Conservation (phyloP, 352 stramenopile species). For the Salisapilia sapeloensis region DNA sequence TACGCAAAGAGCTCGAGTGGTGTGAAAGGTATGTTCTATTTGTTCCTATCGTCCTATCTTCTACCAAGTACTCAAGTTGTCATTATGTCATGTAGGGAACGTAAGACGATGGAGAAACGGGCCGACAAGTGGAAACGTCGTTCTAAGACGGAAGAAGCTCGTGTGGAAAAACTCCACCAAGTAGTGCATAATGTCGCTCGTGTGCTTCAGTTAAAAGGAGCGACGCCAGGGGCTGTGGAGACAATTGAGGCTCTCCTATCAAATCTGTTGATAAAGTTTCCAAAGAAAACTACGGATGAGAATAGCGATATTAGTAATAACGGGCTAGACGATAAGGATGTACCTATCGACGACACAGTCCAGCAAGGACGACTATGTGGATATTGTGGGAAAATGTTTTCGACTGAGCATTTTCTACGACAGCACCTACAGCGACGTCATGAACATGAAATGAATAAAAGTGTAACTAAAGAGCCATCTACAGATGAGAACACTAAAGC, state of each 20-base stretch:
- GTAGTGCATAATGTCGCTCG: constrained; percentile 60
- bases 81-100: constrained; percentile 10
- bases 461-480: no score
- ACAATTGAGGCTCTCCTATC: constrained; percentile 39
- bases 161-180: constrained; percentile 62
- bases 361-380: constrained; percentile 32
- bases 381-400: constrained; percentile 56
- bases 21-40: constrained; percentile 9
- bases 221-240: constrained; percentile 27
- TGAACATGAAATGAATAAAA: no score
- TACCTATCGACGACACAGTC: constrained; percentile 2
- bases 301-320: constrained; percentile 1
- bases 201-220: constrained; percentile 44
- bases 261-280: constrained; percentile 26
- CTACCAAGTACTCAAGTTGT: background rate
- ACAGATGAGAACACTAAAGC: no score
- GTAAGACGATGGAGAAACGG: constrained; percentile 14
- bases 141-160: constrained; percentile 20
- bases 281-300: constrained; percentile 8
- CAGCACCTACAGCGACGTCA: constrained; percentile 46
- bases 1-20: constrained; percentile 22
- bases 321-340: constrained; percentile 1
- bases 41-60: no score
- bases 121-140: constrained; percentile 37
- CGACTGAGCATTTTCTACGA: constrained; percentile 30